Evolutionary conservation across 352 stramenopile species (phyloP), one percentile per base, ranked within the genome.

Genomic region (Phytophthora pisi): DNA sequence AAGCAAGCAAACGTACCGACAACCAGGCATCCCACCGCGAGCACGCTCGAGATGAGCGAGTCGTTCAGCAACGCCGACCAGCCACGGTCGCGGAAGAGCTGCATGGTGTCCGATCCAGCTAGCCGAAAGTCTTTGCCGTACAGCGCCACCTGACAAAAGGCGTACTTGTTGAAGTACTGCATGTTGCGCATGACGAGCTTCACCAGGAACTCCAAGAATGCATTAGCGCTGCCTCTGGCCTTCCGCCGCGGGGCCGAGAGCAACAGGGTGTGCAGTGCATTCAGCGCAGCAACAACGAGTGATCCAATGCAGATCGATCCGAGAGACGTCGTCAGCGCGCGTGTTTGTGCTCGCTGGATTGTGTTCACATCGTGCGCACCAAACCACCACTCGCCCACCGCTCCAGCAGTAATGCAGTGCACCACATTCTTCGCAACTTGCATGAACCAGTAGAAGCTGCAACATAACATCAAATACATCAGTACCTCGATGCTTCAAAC

Each of bases 81-180:
- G 9, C 88, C 88, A 24, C 88, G 84, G 56, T 92, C 79, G 28
- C 88, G 82, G 63, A 96, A 95, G 36, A 96, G 75, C 13, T 76
- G 81, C 78, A 95, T 88, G 13, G 84, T 94, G 73, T 96, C 88
- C 18, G 74, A 69, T 11, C 88, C 86, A 30, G 88, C 88, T 46
- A 75, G 74, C 13, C 80, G 72, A 65, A 96, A 95, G 59, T 92
- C 79, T 53, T 93, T 95, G 15, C 86, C 88, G 71, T 96, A 93
- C n/a, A 96, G 75, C 20, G 86, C 86, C 26, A 96, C 79, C 34
- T 95, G 88, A 52, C 86, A 94, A 58, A 94, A 95, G 3, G 88
- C 88, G 63, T 87, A 96, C 68, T 96, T 96, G 79, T 96, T 96
- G 57, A 93, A 96, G 42, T 91, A 89, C 55, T 89, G 71, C 64